Base-by-base conservation (phyloP, 2,329 filamentous ascomycete species). In the Teratosphaeria gauchensis region DNA sequence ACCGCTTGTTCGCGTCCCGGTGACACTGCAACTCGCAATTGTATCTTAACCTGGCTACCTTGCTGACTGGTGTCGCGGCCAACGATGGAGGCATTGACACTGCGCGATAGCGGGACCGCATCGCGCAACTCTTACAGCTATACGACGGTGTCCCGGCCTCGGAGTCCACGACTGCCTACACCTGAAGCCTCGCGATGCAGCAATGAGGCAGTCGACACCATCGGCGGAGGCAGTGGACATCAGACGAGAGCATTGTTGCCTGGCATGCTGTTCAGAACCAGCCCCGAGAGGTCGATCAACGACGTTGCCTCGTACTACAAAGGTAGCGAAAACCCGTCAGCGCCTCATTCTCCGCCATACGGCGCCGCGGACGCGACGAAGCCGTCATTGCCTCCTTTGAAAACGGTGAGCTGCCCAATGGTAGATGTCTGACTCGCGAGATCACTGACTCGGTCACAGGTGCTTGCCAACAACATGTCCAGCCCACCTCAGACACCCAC, bases 351-450 rank as follows among this genome's bases (percentile, higher is more conserved):
- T 54, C 70, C 68, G 33, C 69, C 69, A 7, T 71, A 71, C 58
- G 59, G 62, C 9, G 54, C 51, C 21, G 54, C 54, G 14, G 69
- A 71, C 35, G 54, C 51, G n/a, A 63, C 64, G 51, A 69, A 65
- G 59, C 70, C 68, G 32, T 71, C 68, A 1, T 58, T 72, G 19
- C 71, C 71, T 33, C 70, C 70, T 3, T 55, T 72, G n/a, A 71
- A 69, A 58, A 69, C 66, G 11, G 70, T 71, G 59, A 58, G 48
- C 38, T 12, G 28, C 51, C 21, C 19, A 14, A 6, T 28, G 3
- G 16, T 35, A 52, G 7, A 21, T 24, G 19, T 28, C 63, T 66
- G 32, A 67, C 56, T 72, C 14, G 70, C 68, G 58, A 68, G 66
- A 8, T 69, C 69, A 14, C 32, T 33, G n/a, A 24, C 63, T 64